phyloP scores from a whole-genome alignment of 1,284 basidiomycete genomes.

The Microbotryum silenes-acaulis region DNA sequence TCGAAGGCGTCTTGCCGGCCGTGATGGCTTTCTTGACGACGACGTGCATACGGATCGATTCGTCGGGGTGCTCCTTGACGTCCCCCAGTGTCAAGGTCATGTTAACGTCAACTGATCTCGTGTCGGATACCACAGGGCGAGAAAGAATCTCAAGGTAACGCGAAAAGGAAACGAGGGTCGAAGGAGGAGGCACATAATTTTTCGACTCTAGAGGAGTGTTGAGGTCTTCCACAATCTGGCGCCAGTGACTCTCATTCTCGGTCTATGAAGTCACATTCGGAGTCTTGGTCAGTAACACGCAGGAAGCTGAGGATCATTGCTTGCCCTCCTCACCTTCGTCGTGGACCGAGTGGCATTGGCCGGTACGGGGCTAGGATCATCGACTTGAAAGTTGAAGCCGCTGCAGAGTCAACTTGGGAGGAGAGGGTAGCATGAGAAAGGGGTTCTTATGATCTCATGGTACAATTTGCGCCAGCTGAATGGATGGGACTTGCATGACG shows the following conservation, averaged over 20 bases:
- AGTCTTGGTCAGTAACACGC: conserved; percentile 5
- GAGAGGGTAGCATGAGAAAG: background rate
- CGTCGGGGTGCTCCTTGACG: conserved; percentile 53
- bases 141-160: no score
- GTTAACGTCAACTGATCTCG: conserved; percentile 45
- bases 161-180: conserved; percentile 31
- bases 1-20: conserved; percentile 60
- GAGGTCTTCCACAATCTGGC: conserved; percentile 48
- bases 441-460: no score
- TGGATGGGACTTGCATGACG: conserved; percentile 32
- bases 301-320: background rate
- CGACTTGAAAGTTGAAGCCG: conserved; percentile 78
- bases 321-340: conserved; percentile 26
- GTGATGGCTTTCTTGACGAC: conserved; percentile 78
- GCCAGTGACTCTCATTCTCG: conserved; percentile 69
- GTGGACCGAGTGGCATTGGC: conserved; percentile 14
- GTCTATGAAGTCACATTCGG: conserved; percentile 44
- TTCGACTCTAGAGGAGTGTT: conserved; percentile 37
- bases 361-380: conserved; percentile 51
- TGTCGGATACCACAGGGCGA: no score
- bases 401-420: conserved; percentile 17
- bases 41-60: conserved; percentile 67
- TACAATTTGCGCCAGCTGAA: no score
- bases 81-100: conserved; percentile 70
- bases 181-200: conserved; percentile 48